Conservation (phyloP, 441 rosid species). For the Gossypium trilobum region DNA sequence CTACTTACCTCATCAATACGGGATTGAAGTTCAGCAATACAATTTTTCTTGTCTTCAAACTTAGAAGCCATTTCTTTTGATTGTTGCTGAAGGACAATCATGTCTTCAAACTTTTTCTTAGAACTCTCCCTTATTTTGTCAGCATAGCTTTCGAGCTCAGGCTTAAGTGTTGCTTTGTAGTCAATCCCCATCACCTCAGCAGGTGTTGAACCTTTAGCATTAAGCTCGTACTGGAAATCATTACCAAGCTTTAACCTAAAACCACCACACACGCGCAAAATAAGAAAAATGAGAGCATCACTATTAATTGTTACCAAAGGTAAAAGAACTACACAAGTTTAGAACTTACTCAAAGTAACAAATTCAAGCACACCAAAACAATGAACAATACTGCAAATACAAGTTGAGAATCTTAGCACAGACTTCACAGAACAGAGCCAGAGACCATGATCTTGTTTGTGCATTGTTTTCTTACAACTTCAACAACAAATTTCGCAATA, state of each 20-base stretch:
- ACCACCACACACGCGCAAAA: neutral
- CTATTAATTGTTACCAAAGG: neutral
- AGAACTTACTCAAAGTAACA: neutral
- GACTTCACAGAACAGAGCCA: neutral
- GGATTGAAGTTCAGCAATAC: slow-evolving; percentile 33
- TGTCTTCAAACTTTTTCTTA: slow-evolving; percentile 43
- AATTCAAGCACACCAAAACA: neutral
- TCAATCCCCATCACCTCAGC: slow-evolving; percentile 74
- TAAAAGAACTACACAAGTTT: neutral
- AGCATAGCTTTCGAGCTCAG: slow-evolving; percentile 41
- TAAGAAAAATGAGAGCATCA: neutral
- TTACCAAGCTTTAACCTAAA: slow-evolving; percentile 55
- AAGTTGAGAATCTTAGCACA: neutral
- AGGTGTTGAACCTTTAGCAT: slow-evolving; percentile 48
- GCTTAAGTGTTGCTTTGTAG: slow-evolving; percentile 55
- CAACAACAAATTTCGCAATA: neutral
- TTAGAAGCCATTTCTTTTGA: slow-evolving; percentile 44
- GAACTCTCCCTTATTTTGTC: slow-evolving; percentile 49
- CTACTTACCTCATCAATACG: slow-evolving; percentile 44
- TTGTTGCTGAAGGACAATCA: slow-evolving; percentile 45
- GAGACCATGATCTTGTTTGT: too few species aligned
- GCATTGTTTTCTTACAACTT: neutral
- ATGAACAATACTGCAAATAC: neutral
- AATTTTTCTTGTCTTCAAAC: slow-evolving; percentile 43
- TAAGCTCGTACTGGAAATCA: slow-evolving; percentile 42